Conservation (phyloP, 164 flowering plant species). For the Vitis cinerea region DNA sequence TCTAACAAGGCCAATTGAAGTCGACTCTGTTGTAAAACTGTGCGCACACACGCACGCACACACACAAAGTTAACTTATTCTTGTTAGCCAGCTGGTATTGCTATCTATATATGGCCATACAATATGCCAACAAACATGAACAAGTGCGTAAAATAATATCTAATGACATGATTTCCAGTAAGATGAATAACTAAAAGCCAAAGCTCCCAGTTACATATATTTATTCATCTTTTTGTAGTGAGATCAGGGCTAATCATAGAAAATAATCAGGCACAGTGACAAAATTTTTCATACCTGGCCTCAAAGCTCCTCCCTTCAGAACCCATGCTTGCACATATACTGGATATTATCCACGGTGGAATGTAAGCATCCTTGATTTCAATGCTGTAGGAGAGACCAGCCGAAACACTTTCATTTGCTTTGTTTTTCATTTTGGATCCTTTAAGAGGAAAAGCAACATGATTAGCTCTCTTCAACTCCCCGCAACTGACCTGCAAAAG, state of each 20-base stretch:
- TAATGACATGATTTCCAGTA: too few relatives aligned
- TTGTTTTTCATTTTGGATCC: conserved; percentile 27
- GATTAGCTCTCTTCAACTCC: conserved; percentile 57
- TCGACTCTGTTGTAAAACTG: conserved; percentile 73
- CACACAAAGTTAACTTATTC: neutral
- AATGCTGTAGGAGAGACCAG: conserved; percentile 58
- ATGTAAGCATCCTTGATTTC: conserved; percentile 73
- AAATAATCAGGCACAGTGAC: neutral
- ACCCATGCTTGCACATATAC: conserved; percentile 58
- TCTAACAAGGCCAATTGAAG: conserved; percentile 31
- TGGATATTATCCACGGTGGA: conserved; percentile 79
- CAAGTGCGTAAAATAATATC: too few relatives aligned
- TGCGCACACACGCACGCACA: conserved; percentile 18
- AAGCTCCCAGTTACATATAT: too few relatives aligned
- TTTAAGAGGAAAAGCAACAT: conserved; percentile 29
- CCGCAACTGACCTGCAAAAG: conserved; percentile 71
- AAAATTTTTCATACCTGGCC: conserved; percentile 56
- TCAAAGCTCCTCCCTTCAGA: conserved; percentile 63
- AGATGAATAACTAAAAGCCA: too few relatives aligned
- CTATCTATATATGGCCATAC: too few relatives aligned
- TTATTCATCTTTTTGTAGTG: too few relatives aligned
- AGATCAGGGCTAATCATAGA: neutral
- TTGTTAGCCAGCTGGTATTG: too few relatives aligned
- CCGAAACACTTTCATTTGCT: conserved; percentile 27
- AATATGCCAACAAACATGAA: conserved; percentile 26